Evolutionary conservation across 805 yeast genomes (phyloP).

Genomic region (Sungouiozyma intestinalis): DNA sequence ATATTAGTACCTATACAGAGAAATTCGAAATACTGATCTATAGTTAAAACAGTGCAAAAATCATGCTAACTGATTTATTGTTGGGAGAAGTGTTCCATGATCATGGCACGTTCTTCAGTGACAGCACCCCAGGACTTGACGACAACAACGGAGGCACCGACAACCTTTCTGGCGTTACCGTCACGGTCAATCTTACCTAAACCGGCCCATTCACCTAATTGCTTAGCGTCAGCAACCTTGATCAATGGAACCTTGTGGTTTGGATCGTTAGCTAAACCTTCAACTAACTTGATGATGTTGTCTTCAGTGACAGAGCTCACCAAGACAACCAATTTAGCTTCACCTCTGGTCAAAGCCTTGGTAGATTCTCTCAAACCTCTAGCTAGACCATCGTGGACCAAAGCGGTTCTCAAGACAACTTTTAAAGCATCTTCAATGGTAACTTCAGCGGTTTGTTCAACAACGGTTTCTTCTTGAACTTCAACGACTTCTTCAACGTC

Average conservation of each 20-base stretch:
- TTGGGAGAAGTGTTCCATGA: conserved; percentile 91
- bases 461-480: conserved; percentile 72
- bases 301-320: conserved; percentile 98
- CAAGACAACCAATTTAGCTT: conserved; percentile 94
- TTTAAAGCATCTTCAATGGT: conserved; percentile 97
- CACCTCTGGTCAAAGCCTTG: conserved; percentile 95
- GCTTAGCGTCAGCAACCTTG: conserved; percentile 99
- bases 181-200: conserved; percentile 98
- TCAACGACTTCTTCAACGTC: conserved; percentile 62
- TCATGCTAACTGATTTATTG: conserved; percentile 40
- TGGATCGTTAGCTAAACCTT: conserved; percentile 98
- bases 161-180: conserved; percentile 99
- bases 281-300: conserved; percentile 91
- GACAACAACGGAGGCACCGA: conserved; percentile 99
- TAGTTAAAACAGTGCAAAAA: conserved; percentile 1
- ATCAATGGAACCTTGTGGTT: conserved; percentile 93
- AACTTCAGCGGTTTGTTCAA: conserved; percentile 78
- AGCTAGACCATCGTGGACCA: conserved; percentile 98
- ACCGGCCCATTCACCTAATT: conserved; percentile 99
- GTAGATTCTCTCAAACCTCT: conserved; percentile 99
- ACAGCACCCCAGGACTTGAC: conserved; percentile 99
- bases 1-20: neutral
- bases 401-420: conserved; percentile 95
- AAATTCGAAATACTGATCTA: neutral
- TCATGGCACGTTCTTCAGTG: conserved; percentile 92